Evolutionary conservation across 169 alveolate species (phyloP).

Genomic region (Plasmodium berghei): DNA sequence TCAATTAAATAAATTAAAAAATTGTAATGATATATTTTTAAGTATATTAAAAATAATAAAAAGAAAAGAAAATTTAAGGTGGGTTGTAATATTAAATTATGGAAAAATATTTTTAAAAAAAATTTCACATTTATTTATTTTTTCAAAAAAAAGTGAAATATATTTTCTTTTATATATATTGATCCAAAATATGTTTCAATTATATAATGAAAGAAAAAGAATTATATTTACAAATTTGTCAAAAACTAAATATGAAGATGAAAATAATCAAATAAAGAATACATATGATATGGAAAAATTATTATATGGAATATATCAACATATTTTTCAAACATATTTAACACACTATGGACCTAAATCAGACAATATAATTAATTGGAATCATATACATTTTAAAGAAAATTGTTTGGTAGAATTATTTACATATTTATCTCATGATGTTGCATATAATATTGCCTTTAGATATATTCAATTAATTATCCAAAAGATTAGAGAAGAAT

Average conservation of each 20-base stretch:
- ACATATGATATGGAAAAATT: slow-evolving; percentile 27
- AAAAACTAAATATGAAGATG: slow-evolving; percentile 10
- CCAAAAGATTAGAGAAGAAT: slow-evolving; percentile 46
- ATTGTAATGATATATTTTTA: slow-evolving; percentile 10
- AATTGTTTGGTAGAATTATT: slow-evolving; percentile 71
- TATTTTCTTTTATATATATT: slow-evolving; percentile 49
- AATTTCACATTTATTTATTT: slow-evolving; percentile 15
- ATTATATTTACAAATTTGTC: slow-evolving; percentile 29
- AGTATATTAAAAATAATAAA: slow-evolving; percentile 50
- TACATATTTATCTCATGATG: slow-evolving; percentile 53
- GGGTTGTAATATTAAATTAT: slow-evolving; percentile 23
- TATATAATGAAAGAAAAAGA: slow-evolving; percentile 60
- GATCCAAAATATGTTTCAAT: slow-evolving; percentile 51
- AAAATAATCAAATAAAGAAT: slow-evolving; percentile 26
- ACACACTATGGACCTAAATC: slow-evolving; percentile 26
- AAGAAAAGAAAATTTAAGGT: slow-evolving; percentile 48
- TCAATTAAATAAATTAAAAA: slow-evolving; percentile 9
- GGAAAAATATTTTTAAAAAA: slow-evolving; percentile 56
- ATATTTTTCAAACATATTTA: slow-evolving; percentile 32
- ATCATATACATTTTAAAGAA: slow-evolving; percentile 60
- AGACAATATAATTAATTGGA: slow-evolving; percentile 3
- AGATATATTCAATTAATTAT: slow-evolving; percentile 59
- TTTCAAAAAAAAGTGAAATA: slow-evolving; percentile 44
- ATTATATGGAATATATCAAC: slow-evolving; percentile 33
- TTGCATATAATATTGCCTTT: slow-evolving; percentile 41